Percentiles rank a stretch among this genome's conserved stretches.
Evolutionary conservation across 2,329 filamentous ascomycete genomes (phyloP).

Genomic region (Trichoderma arundinaceum): DNA sequence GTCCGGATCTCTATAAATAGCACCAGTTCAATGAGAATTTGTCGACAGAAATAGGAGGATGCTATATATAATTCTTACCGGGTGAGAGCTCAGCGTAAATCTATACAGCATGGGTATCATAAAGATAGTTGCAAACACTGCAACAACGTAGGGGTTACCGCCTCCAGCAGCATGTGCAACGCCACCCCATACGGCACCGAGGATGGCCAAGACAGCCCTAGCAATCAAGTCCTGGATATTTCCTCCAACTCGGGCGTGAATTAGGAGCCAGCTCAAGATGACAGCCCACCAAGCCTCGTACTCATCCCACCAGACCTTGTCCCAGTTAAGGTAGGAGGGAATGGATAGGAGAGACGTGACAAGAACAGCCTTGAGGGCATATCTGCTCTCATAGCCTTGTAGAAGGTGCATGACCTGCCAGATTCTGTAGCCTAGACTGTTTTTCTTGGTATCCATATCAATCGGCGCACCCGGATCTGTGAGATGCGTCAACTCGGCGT

Average conservation of each 20-base stretch:
- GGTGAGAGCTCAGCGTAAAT: conserved; percentile 60
- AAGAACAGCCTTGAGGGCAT: conserved; percentile 61
- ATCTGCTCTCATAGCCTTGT: conserved; percentile 63
- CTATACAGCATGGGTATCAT: conserved; percentile 66
- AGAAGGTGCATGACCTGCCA: conserved; percentile 59
- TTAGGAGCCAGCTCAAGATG: conserved; percentile 62
- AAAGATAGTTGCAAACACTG: conserved; percentile 59
- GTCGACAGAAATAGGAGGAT: background rate
- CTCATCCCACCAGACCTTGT: conserved; percentile 58
- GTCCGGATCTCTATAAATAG: conserved; percentile 55
- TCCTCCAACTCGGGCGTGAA: conserved; percentile 57
- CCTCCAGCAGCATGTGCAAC: conserved; percentile 56
- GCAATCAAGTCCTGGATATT: conserved; percentile 63
- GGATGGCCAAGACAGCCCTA: conserved; percentile 53
- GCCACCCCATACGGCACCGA: conserved; percentile 62
- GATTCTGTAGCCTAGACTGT: conserved; percentile 51
- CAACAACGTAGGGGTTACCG: conserved; percentile 62
- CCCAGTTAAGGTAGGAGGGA: conserved; percentile 57
- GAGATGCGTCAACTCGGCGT: conserved; percentile 41
- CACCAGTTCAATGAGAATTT: conserved; percentile 30
- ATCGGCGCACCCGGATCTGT: conserved; percentile 47
- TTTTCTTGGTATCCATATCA: conserved; percentile 43
- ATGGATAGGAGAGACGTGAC: conserved; percentile 58
- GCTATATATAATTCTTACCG: conserved; percentile 44
- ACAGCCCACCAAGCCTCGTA: conserved; percentile 65